These are phyloP conservation scores for Botryobasidium botryosum DNA, from an alignment of 768 basidiomycete species.

Conservation along the genomic window DNA sequence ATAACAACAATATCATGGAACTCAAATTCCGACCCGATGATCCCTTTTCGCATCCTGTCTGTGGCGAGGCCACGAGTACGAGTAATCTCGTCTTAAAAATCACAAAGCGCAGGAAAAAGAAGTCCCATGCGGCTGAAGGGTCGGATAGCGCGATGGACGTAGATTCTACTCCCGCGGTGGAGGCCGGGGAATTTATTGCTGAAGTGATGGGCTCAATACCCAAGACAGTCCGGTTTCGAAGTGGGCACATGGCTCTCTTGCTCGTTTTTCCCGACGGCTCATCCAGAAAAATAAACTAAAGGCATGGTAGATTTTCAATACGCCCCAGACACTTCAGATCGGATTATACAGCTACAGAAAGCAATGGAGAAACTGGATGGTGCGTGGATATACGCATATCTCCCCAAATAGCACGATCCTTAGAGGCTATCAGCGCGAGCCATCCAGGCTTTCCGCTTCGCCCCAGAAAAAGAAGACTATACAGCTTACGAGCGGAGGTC, in stretches of 20 bases:
- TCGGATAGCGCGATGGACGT: not conserved
- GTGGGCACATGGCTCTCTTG: slow-evolving; percentile 31
- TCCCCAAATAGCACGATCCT: no score
- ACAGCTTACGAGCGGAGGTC: slow-evolving; percentile 13
- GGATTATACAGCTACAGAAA: slow-evolving; percentile 45
- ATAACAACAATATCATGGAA: slow-evolving; percentile 56
- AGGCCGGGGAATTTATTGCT: slow-evolving; percentile 50
- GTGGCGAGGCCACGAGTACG: slow-evolving; percentile 59
- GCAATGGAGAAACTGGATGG: slow-evolving; percentile 75
- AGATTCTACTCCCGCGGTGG: slow-evolving; percentile 6
- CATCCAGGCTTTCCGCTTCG: slow-evolving; percentile 52
- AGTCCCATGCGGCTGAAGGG: slow-evolving; percentile 6
- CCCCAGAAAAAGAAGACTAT: slow-evolving; percentile 52
- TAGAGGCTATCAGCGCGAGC: slow-evolving; percentile 38
- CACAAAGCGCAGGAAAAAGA: slow-evolving; percentile 45
- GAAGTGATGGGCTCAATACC: slow-evolving; percentile 58
- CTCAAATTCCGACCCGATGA: slow-evolving; percentile 57
- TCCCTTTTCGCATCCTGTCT: slow-evolving; percentile 67
- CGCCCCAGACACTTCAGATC: slow-evolving; percentile 55
- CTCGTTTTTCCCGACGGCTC: not conserved
- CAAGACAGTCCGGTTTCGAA: slow-evolving; percentile 78
- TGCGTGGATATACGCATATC: slow-evolving; percentile 28
- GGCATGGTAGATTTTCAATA: slow-evolving; percentile 94
- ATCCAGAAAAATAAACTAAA: slow-evolving; percentile 20
- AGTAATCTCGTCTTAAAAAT: slow-evolving; percentile 77